Percentiles rank a stretch among this genome's conserved stretches.
Evolutionary conservation across 352 stramenopile species (phyloP).

Genomic region (Pythium pyrilobum): DNA sequence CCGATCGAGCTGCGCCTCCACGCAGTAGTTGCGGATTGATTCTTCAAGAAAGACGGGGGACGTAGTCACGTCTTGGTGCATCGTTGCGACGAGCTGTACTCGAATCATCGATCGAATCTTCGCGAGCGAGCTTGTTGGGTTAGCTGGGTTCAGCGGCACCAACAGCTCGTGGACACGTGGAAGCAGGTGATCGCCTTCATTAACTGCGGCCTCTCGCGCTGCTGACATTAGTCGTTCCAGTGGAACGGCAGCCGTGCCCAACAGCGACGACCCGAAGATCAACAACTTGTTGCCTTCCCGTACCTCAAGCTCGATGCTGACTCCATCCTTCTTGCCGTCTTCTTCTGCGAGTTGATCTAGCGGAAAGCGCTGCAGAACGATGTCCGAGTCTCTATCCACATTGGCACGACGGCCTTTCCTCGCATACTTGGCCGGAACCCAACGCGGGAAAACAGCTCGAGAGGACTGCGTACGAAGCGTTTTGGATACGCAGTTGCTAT

Average conservation of each 20-base stretch:
- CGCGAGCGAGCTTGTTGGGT: neutral
- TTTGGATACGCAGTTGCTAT: neutral
- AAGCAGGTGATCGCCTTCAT: neutral
- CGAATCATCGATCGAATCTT: slow-evolving; percentile 10
- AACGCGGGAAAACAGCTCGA: slow-evolving; percentile 53
- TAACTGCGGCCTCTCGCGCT: slow-evolving; percentile 13
- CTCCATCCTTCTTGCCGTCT: neutral
- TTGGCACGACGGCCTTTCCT: slow-evolving; percentile 4
- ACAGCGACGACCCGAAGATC: slow-evolving; percentile 57
- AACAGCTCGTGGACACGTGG: slow-evolving; percentile 15
- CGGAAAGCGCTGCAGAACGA: slow-evolving; percentile 9
- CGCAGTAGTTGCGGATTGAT: slow-evolving; percentile 12
- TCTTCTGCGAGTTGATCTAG: slow-evolving; percentile 1
- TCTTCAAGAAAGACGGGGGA: slow-evolving; percentile 2
- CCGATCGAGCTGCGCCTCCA: slow-evolving; percentile 42
- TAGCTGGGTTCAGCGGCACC: neutral
- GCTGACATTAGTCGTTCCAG: slow-evolving; percentile 41
- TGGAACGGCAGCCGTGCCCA: slow-evolving; percentile 42
- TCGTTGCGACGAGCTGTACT: slow-evolving; percentile 6
- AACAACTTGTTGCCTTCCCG: slow-evolving; percentile 64
- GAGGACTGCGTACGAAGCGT: slow-evolving; percentile 20
- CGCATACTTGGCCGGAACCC: slow-evolving; percentile 46
- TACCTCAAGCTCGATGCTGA: slow-evolving; percentile 42
- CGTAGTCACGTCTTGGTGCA: neutral
- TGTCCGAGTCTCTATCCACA: slow-evolving; percentile 2